phyloP scores from a whole-genome alignment of 1,284 basidiomycete genomes.

The Volvariella volvacea region DNA sequence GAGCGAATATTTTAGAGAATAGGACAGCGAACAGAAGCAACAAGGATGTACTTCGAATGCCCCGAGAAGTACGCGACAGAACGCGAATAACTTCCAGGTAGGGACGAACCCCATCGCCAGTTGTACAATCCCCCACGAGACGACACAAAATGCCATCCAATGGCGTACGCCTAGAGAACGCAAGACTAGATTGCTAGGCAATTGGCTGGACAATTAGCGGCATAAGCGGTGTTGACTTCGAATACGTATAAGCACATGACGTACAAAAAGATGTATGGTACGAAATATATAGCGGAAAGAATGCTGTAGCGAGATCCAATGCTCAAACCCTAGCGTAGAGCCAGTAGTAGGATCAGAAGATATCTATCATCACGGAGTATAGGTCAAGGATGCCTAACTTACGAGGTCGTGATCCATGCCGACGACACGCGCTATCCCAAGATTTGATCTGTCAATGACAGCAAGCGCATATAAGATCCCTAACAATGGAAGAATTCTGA shows the following conservation, averaged over 20 bases:
- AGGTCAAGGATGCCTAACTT: slow-evolving; percentile 9
- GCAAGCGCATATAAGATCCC: slow-evolving; percentile 35
- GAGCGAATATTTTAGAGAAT: neutral
- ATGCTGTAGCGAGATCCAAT: slow-evolving; percentile 36
- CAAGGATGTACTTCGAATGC: slow-evolving; percentile 29
- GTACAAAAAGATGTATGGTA: slow-evolving; percentile 39
- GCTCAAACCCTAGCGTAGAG: slow-evolving; percentile 20
- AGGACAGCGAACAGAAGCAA: neutral
- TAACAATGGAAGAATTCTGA: slow-evolving; percentile 34
- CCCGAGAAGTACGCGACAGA: slow-evolving; percentile 35
- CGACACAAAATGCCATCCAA: slow-evolving; percentile 32
- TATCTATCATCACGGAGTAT: too few relatives aligned
- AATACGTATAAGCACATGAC: neutral
- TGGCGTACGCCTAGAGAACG: slow-evolving; percentile 32
- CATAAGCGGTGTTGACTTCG: neutral
- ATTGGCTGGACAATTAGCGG: slow-evolving; percentile 23
- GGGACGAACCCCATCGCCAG: slow-evolving; percentile 39
- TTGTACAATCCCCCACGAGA: slow-evolving; percentile 37
- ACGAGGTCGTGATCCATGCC: slow-evolving; percentile 39
- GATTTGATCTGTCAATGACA: slow-evolving; percentile 36
- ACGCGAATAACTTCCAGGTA: slow-evolving; percentile 29
- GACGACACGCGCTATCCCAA: slow-evolving; percentile 34
- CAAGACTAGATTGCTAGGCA: slow-evolving; percentile 36
- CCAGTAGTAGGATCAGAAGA: slow-evolving; percentile 3
- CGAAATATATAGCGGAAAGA: slow-evolving; percentile 36